phyloP scores from a whole-genome alignment of 192 early-diverging fungal species.

The Entomortierella beljakovae region DNA sequence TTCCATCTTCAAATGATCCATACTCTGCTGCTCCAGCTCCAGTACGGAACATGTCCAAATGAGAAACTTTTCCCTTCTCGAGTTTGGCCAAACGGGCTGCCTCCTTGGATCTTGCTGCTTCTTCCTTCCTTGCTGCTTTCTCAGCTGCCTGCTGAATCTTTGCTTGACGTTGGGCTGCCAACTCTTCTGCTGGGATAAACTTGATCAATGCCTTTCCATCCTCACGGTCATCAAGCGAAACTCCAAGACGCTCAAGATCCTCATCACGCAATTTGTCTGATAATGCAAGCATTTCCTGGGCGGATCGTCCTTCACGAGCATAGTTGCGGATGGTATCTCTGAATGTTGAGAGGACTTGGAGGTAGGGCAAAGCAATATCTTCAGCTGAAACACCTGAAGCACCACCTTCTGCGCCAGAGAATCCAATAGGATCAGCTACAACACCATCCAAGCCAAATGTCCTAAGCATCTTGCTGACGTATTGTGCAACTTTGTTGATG shows the following conservation, averaged over 20 bases:
- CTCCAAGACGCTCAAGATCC: slow-evolving; percentile 88
- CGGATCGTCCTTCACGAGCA: slow-evolving; percentile 66
- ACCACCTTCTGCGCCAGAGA: slow-evolving; percentile 53
- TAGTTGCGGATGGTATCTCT: slow-evolving; percentile 88
- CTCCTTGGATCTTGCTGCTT: slow-evolving; percentile 68
- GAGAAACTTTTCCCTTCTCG: slow-evolving; percentile 81
- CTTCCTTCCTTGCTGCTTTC: slow-evolving; percentile 72
- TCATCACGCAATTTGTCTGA: slow-evolving; percentile 92
- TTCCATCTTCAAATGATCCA: slow-evolving; percentile 46
- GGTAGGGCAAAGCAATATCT: slow-evolving; percentile 78
- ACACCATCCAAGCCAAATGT: slow-evolving; percentile 87
- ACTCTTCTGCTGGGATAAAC: slow-evolving; percentile 81
- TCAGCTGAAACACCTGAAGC: slow-evolving; percentile 47
- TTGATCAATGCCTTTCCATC: slow-evolving; percentile 95
- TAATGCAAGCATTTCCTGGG: slow-evolving; percentile 72
- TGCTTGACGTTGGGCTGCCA: slow-evolving; percentile 72
- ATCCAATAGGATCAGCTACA: slow-evolving; percentile 73
- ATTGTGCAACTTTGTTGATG: slow-evolving; percentile 82
- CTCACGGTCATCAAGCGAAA: slow-evolving; percentile 94
- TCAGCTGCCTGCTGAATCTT: slow-evolving; percentile 74
- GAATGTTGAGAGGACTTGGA: slow-evolving; percentile 85
- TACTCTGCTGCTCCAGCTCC: slow-evolving; percentile 41
- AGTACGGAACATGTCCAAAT: slow-evolving; percentile 85
- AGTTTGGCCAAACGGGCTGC: slow-evolving; percentile 75
- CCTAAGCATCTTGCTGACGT: slow-evolving; percentile 82